Base-by-base conservation (phyloP, 2,329 filamentous ascomycete species). In the Drechmeria coniospora region DNA sequence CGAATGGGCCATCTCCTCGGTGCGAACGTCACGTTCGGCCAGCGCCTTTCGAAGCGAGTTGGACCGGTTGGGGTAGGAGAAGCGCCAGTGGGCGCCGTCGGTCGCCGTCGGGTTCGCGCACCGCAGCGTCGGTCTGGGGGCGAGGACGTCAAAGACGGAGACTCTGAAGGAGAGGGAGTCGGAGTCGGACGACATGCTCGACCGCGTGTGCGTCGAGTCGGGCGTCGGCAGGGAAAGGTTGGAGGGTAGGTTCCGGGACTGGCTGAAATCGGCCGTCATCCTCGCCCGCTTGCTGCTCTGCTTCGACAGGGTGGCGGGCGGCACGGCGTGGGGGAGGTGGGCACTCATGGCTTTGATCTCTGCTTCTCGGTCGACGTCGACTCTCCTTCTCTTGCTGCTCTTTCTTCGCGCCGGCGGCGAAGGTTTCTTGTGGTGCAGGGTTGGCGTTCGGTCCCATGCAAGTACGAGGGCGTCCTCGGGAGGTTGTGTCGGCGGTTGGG, bases 341-440 rank as follows among this genome's bases (percentile, higher is more conserved):
- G 72, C 69, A 44, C 72, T 79, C 79, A 94, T 81, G 29, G 81
- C 74, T 46, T 76, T 80, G 45, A 94, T 84, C 53, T 93, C 83
- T 36, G 81, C 81, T 53, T 93, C 86, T 32, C 87, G 69, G 32
- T 78, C 65, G 46, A 73, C 70, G 36, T 92, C 80, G 36, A 78
- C 66, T 40, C 77, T 75, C 43, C 76, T 74, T 41, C 77, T 71
- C 54, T 81, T 92, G 58, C 73, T 84, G 22, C 79, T 79, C 45
- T 74, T 82, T 35, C 76, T 74, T 33, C 74, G 69, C 28, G 69
- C 54, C 16, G 77, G 54, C 15, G 74, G 68, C 37, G 66, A 63
- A 32, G 63, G 63, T 40, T 69, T 68, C 48, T 76, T 80, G 40
- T 61, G 64, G 54, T 72, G 63, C 16, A 75, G 49, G 7, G 70